A percentile compares a stretch with the other conserved stretches of the same genome.
Conservation (phyloP, 768 basidiomycete species). For the Leucosporidium creatinivorum region DNA sequence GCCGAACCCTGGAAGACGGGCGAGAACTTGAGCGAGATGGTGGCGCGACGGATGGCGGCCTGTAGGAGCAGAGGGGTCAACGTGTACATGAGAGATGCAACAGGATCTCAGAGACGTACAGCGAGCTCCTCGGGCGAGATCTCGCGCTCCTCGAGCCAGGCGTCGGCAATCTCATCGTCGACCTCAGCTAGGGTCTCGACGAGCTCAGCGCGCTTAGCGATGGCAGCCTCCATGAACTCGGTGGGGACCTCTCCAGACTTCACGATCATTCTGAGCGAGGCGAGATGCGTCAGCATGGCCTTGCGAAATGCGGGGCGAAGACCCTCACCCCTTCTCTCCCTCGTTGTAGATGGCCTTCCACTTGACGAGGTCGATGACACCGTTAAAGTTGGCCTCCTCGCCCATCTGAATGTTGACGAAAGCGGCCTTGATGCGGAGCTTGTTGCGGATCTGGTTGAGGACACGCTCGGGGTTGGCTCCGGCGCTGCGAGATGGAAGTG, state of each 20-base stretch:
- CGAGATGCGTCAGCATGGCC: background rate
- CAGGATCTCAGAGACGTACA: no score
- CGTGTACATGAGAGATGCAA: no score
- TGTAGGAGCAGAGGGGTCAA: background rate
- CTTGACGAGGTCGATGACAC: slow-evolving; percentile 87
- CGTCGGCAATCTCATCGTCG: slow-evolving; percentile 88
- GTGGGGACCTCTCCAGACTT: slow-evolving; percentile 82
- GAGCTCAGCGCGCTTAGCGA: slow-evolving; percentile 78
- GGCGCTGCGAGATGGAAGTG: slow-evolving; percentile 51
- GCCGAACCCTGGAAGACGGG: slow-evolving; percentile 97
- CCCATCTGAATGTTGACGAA: slow-evolving; percentile 96
- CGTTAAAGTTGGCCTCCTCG: slow-evolving; percentile 71
- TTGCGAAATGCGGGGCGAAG: no score
- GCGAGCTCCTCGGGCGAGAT: slow-evolving; percentile 68
- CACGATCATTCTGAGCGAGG: slow-evolving; percentile 54
- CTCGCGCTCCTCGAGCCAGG: slow-evolving; percentile 73
- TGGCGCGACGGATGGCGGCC: slow-evolving; percentile 79
- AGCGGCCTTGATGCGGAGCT: slow-evolving; percentile 85
- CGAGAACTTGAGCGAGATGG: slow-evolving; percentile 78
- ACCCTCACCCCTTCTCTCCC: slow-evolving; percentile 78
- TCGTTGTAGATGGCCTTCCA: slow-evolving; percentile 94
- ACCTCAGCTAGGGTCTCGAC: slow-evolving; percentile 94
- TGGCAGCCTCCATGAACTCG: slow-evolving; percentile 62
- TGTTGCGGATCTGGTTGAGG: slow-evolving; percentile 79
- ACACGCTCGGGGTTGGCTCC: slow-evolving; percentile 97